These are phyloP conservation scores for Sanghuangporus baumii DNA, from an alignment of 1,284 basidiomycete species.

Conservation along the genomic window DNA sequence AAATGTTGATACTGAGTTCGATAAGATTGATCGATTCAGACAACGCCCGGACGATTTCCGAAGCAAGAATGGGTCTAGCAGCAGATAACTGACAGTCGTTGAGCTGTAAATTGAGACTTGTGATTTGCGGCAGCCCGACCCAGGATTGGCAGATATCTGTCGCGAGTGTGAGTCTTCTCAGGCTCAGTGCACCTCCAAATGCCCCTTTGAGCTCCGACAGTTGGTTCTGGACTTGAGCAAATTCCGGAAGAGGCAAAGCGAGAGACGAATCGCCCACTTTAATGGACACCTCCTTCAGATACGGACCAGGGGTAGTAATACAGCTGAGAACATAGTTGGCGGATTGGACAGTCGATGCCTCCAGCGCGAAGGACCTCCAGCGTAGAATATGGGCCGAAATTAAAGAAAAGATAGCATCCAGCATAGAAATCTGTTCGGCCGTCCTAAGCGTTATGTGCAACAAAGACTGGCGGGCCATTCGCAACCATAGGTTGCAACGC, in stretches of 20 bases:
- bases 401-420: constrained; percentile 5
- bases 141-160: constrained; percentile 12
- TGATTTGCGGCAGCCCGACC: constrained; percentile 12
- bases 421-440: background rate
- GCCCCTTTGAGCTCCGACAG: constrained; percentile 3
- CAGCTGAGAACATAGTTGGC: constrained; percentile 13
- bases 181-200: constrained; percentile 10
- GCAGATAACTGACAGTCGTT: constrained; percentile 7
- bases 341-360: constrained; percentile 8
- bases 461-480: constrained; percentile 13
- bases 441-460: constrained; percentile 16
- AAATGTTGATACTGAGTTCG: constrained; percentile 11
- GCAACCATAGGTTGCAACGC: constrained; percentile 23
- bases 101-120: constrained; percentile 11
- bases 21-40: constrained; percentile 11
- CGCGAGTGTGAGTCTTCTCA: constrained; percentile 3
- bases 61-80: constrained; percentile 11
- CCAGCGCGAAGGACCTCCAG: constrained; percentile 14
- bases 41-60: constrained; percentile 13
- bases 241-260: background rate
- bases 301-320: background rate
- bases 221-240: background rate
- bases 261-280: constrained; percentile 6
- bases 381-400: background rate
- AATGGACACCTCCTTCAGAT: constrained; percentile 7